Conservation (phyloP, 2,329 filamentous ascomycete species). For the Xylaria sp. region DNA sequence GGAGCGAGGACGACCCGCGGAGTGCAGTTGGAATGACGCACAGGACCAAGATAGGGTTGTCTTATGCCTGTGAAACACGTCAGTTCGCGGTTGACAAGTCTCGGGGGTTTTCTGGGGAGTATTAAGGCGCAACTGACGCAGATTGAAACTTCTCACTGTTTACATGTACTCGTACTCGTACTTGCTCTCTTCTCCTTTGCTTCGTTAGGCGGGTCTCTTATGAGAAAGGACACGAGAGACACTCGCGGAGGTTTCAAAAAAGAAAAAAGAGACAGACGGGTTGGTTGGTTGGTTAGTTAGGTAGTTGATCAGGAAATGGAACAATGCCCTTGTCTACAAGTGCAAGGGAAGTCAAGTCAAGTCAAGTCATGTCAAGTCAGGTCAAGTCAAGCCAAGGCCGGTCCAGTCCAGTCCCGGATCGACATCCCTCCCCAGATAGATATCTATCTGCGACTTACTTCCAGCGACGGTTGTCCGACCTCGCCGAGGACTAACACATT, state of each 20-base stretch:
- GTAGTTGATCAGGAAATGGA: background rate
- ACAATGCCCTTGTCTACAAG: background rate
- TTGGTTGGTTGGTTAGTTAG: background rate
- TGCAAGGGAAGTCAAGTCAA: too few species aligned
- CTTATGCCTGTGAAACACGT: constrained; percentile 10
- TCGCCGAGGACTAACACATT: background rate
- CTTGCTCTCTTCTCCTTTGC: background rate
- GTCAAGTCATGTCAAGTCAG: too few species aligned
- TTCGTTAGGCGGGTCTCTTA: too few species aligned
- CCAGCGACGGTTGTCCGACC: background rate
- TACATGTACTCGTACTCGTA: background rate
- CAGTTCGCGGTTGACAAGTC: constrained; percentile 6
- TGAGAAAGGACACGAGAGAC: too few species aligned
- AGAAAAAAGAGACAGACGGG: background rate
- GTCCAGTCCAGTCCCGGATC: background rate
- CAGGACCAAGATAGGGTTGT: constrained; percentile 11
- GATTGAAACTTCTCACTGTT: background rate
- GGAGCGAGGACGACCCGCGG: background rate
- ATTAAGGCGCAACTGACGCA: background rate
- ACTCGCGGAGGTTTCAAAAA: background rate
- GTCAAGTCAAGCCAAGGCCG: too few species aligned
- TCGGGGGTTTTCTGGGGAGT: background rate
- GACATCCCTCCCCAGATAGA: background rate
- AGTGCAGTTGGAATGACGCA: constrained; percentile 6
- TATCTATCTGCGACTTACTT: background rate